Conservation (phyloP, 805 yeast species). For the Clavispora asparagi region DNA sequence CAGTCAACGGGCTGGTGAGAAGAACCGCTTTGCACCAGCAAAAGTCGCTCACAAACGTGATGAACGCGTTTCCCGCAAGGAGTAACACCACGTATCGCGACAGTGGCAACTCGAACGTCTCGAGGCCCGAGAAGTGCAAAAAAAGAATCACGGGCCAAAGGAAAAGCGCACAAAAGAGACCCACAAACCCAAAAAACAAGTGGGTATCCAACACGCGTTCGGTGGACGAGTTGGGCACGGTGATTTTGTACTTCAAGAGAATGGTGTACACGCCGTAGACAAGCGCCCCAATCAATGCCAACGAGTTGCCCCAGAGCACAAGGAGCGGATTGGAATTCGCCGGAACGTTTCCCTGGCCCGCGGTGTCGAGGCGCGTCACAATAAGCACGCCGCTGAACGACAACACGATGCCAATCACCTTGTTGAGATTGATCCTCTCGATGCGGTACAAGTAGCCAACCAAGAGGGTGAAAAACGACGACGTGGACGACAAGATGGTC, state of each 20-base stretch:
- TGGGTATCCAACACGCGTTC: constrained; percentile 80
- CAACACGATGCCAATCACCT: constrained; percentile 63
- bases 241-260: constrained; percentile 64
- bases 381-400: constrained; percentile 76
- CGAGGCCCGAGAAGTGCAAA: constrained; percentile 60
- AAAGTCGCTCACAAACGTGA: constrained; percentile 83
- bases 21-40: constrained; percentile 96
- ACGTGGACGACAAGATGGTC: constrained; percentile 86
- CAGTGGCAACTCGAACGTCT: constrained; percentile 67
- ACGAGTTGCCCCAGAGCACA: constrained; percentile 60
- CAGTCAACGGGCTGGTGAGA: constrained; percentile 89
- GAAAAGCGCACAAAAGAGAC: constrained; percentile 66
- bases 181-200: constrained; percentile 92
- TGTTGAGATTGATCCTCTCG: constrained; percentile 61
- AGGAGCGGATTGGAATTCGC: constrained; percentile 9
- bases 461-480: constrained; percentile 85
- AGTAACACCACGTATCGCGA: constrained; percentile 46
- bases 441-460: constrained; percentile 71
- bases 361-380: constrained; percentile 65
- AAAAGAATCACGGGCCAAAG: constrained; percentile 80
- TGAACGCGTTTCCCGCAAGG: constrained; percentile 59
- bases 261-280: constrained; percentile 90
- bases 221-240: constrained; percentile 37
- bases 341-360: constrained; percentile 17
- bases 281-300: constrained; percentile 83